Percentiles rank a stretch among this genome's conserved stretches.
Conservation (phyloP, 2,329 filamentous ascomycete species). For the Fusarium mangiferae region DNA sequence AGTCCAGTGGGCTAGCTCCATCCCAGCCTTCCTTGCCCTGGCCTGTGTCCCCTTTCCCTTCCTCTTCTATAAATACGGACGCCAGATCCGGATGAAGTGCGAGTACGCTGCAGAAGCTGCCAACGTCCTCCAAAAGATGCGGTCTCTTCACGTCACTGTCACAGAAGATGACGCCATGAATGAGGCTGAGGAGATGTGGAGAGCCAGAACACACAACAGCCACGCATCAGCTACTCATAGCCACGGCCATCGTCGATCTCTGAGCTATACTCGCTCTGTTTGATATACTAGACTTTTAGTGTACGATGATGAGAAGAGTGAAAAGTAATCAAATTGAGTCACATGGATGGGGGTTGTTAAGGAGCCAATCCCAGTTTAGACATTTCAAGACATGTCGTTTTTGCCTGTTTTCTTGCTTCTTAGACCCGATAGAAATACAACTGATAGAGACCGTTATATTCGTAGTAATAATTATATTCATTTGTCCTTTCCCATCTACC, state of each 20-base stretch:
- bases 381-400: neutral
- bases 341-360: rapidly evolving
- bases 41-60: conserved; percentile 18
- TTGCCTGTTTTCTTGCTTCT: neutral
- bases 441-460: neutral
- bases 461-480: neutral
- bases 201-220: neutral
- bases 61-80: conserved; percentile 16
- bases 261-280: neutral
- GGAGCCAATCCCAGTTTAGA: neutral
- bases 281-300: neutral
- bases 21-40: conserved; percentile 15
- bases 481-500: rapidly evolving
- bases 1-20: conserved; percentile 15
- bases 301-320: neutral
- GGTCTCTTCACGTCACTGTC: neutral
- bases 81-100: neutral
- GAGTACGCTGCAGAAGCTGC: conserved; percentile 16
- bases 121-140: neutral
- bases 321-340: neutral
- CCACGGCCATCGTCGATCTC: neutral
- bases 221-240: neutral
- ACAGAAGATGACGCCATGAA: neutral
- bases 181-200: conserved; percentile 14
- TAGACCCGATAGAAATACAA: neutral